These are phyloP conservation scores for Halteria grandinella DNA, from an alignment of 73 alveolate species.

Conservation along the genomic window DNA sequence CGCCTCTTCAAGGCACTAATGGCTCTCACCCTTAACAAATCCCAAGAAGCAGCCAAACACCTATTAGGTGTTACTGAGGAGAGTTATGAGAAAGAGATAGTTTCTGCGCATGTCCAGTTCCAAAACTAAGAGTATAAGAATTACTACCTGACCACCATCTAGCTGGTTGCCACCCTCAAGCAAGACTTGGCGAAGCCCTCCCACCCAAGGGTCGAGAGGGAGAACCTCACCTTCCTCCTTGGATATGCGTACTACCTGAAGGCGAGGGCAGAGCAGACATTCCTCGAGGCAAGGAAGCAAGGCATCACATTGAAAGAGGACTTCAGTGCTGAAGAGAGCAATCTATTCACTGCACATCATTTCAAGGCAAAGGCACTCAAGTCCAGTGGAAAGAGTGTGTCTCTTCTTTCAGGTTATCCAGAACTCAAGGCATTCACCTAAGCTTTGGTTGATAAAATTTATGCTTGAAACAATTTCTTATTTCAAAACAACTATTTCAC, in stretches of 20 bases:
- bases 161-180: conserved; percentile 4
- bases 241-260: conserved; percentile 10
- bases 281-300: conserved; percentile 14
- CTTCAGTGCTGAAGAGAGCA: background rate
- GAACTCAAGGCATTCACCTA: too few relatives aligned
- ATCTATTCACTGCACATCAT: background rate
- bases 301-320: conserved; percentile 19
- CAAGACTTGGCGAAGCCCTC: background rate
- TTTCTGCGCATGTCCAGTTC: background rate
- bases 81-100: conserved; percentile 15
- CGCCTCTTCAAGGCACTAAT: background rate
- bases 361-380: background rate
- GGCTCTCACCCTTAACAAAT: background rate
- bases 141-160: background rate
- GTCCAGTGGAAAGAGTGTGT: too few relatives aligned
- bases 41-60: conserved; percentile 11
- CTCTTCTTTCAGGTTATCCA: too few relatives aligned
- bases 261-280: background rate
- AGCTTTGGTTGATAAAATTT: too few relatives aligned
- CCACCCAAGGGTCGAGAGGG: background rate
- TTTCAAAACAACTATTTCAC: too few relatives aligned
- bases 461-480: too few relatives aligned
- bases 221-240: background rate
- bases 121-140: conserved; percentile 16
- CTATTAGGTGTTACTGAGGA: background rate